Evolutionary conservation across 176 grass and related monocot genomes (phyloP).

Genomic region (Hsuehochloa calcarea): DNA sequence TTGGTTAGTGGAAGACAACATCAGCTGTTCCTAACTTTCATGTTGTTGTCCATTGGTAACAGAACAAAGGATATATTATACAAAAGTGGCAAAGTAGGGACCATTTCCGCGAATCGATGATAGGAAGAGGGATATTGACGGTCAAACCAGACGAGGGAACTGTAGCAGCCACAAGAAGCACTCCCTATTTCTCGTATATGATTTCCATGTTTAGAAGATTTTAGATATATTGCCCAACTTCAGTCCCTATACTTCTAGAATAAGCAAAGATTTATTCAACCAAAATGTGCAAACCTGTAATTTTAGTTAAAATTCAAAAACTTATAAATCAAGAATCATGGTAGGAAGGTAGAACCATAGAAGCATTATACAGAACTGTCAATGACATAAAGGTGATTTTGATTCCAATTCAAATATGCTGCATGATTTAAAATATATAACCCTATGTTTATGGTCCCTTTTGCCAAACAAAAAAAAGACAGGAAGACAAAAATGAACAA

Average conservation of each 20-base stretch:
- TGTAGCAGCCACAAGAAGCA: slow-evolving; percentile 1
- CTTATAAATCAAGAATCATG: slow-evolving; percentile 4
- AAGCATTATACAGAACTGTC: not conserved
- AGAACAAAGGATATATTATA: not conserved
- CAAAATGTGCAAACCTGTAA: not conserved
- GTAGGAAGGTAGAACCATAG: not conserved
- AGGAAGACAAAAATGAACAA: slow-evolving; percentile 10
- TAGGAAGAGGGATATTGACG: not conserved
- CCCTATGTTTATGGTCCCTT: not conserved
- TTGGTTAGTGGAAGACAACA: slow-evolving; percentile 10
- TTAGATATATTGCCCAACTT: not conserved
- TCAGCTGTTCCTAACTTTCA: not conserved
- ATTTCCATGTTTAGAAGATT: slow-evolving; percentile 4
- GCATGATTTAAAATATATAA: slow-evolving; percentile 9
- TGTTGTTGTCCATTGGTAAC: not conserved
- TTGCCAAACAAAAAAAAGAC: slow-evolving; percentile 3
- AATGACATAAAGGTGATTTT: not conserved
- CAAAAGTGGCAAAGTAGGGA: not conserved
- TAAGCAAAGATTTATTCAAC: not conserved
- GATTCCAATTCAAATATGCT: not conserved
- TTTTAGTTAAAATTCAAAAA: slow-evolving; percentile 7
- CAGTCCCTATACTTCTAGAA: not conserved
- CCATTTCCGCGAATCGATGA: not conserved
- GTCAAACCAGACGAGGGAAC: not conserved
- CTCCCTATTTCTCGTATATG: not conserved